These are phyloP conservation scores for Paecilomyces sp. DNA, from an alignment of 2,329 filamentous ascomycete species.

Conservation along the genomic window DNA sequence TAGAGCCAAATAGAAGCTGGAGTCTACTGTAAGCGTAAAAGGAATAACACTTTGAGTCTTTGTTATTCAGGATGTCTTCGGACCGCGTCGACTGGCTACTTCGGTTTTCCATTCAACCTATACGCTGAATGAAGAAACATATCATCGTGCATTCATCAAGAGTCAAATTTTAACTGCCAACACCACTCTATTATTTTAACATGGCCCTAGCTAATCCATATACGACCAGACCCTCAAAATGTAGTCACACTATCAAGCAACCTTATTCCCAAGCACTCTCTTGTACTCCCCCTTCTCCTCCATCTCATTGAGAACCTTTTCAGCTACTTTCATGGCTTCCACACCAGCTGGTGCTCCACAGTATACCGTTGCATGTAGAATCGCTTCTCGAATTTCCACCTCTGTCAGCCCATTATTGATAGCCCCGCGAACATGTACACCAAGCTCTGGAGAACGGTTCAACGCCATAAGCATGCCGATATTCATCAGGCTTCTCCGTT, in stretches of 20 bases:
- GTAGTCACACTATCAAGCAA: neutral
- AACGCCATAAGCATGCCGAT: constrained; percentile 59
- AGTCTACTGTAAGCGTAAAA: too few relatives aligned
- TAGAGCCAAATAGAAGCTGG: too few relatives aligned
- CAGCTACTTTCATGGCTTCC: constrained; percentile 48
- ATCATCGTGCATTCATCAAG: neutral
- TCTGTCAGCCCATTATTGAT: constrained; percentile 57
- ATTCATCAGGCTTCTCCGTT: constrained; percentile 56
- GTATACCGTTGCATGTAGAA: constrained; percentile 44
- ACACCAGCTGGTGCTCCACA: constrained; percentile 50
- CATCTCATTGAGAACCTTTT: constrained; percentile 47
- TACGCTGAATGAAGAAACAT: neutral
- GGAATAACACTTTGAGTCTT: neutral
- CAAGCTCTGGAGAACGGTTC: constrained; percentile 54
- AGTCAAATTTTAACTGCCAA: neutral
- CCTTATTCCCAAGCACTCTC: constrained; percentile 10
- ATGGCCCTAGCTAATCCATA: neutral
- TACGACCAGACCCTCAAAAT: neutral
- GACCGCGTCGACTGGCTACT: neutral
- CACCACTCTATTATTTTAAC: neutral
- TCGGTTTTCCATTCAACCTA: neutral
- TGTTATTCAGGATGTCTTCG: neutral
- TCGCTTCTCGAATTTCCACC: constrained; percentile 56
- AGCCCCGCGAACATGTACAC: constrained; percentile 55
- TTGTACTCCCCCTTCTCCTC: constrained; percentile 35